Percentiles rank a stretch among this genome's conserved stretches.
phyloP scores from a whole-genome alignment of 176 grass and related monocot genomes.

The Tuctoria greenei region DNA sequence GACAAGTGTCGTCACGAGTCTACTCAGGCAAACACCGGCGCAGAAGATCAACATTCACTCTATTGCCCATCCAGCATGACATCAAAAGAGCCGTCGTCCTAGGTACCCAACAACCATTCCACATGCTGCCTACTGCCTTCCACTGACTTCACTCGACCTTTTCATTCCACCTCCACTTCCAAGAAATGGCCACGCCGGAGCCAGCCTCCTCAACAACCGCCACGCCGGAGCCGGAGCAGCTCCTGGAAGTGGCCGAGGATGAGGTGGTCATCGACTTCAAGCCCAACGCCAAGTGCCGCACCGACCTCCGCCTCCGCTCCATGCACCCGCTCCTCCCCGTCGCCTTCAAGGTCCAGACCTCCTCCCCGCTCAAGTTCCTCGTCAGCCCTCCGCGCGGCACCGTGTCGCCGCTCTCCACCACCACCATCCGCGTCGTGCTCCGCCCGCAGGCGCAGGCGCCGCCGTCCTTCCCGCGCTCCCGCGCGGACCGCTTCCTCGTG shows the following conservation, averaged over 20 bases:
- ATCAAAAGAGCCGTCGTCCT: conserved; percentile 39
- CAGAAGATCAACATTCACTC: conserved; percentile 38
- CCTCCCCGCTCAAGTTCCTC: conserved; percentile 90
- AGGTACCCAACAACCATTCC: conserved; percentile 31
- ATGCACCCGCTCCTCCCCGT: conserved; percentile 59
- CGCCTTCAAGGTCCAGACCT: conserved; percentile 89
- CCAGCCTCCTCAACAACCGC: not conserved
- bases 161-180: not conserved
- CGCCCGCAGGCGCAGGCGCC: conserved; percentile 71
- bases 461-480: conserved; percentile 70
- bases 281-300: conserved; percentile 67
- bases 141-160: not conserved
- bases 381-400: conserved; percentile 75
- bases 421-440: conserved; percentile 73
- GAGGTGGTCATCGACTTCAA: conserved; percentile 87
- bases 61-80: conserved; percentile 33
- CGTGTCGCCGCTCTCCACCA: conserved; percentile 62
- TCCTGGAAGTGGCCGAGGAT: conserved; percentile 58
- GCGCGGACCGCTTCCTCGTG: conserved; percentile 85
- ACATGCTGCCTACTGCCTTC: conserved; percentile 15
- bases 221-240: conserved; percentile 28
- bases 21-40: not conserved
- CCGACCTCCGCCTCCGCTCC: conserved; percentile 68
- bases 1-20: no score
- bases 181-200: conserved; percentile 34